Conservation (phyloP, 495 filamentous ascomycete species). For the Pyrenula massariospora region DNA sequence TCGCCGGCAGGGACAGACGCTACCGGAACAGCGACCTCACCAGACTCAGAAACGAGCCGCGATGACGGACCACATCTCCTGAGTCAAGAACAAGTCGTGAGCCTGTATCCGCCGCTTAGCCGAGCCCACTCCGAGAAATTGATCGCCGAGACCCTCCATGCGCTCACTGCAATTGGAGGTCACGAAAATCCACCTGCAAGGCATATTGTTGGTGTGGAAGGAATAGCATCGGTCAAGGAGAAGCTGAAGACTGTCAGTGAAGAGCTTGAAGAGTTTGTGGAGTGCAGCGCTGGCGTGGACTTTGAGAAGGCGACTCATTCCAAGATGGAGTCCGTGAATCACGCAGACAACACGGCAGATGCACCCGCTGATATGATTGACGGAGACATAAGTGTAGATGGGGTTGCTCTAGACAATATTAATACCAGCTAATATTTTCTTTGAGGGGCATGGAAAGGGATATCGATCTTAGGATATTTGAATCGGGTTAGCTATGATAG, state of each 20-base stretch:
- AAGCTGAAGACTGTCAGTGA: constrained; percentile 94
- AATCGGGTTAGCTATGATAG: no score
- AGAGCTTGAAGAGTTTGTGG: constrained; percentile 91
- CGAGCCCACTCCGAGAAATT: constrained; percentile 54
- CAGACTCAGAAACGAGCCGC: background rate
- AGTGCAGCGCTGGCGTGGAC: constrained; percentile 75
- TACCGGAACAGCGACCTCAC: background rate
- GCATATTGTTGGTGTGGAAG: constrained; percentile 89
- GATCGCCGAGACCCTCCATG: constrained; percentile 81
- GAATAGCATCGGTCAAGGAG: constrained; percentile 80
- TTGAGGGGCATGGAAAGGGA: no score
- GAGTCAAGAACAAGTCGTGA: constrained; percentile 37
- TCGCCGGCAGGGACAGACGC: background rate
- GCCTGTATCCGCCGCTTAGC: constrained; percentile 58
- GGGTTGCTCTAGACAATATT: background rate
- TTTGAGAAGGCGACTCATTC: constrained; percentile 27
- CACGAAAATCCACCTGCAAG: constrained; percentile 92
- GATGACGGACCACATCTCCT: constrained; percentile 1
- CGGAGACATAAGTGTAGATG: background rate
- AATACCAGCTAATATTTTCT: no score
- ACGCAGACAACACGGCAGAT: constrained; percentile 24
- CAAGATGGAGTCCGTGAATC: background rate
- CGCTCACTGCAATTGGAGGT: constrained; percentile 79
- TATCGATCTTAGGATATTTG: no score
- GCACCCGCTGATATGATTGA: constrained; percentile 1